phyloP scores from a whole-genome alignment of 1,139 yeast genomes.

The Nakaseomyces uthaithaninus region DNA sequence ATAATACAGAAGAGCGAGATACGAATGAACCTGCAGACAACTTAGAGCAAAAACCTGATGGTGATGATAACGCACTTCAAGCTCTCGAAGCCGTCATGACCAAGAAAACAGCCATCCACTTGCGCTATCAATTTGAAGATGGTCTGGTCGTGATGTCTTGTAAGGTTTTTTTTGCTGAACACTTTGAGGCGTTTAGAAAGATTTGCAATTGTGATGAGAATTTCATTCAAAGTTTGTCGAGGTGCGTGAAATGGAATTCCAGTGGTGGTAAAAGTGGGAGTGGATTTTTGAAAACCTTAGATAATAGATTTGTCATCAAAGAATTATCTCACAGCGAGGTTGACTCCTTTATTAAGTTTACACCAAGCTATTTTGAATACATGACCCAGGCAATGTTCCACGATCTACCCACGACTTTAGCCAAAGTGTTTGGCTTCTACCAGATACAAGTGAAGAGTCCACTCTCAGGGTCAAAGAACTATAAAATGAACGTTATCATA shows the following conservation, averaged over 20 bases:
- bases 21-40: slow-evolving; percentile 8
- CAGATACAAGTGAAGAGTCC: slow-evolving; percentile 83
- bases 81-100: slow-evolving; percentile 60
- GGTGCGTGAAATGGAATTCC: slow-evolving; percentile 94
- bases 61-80: not conserved
- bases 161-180: slow-evolving; percentile 91
- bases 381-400: slow-evolving; percentile 94
- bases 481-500: slow-evolving; percentile 83
- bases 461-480: slow-evolving; percentile 55
- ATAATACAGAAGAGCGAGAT: not conserved
- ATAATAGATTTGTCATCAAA: slow-evolving; percentile 81
- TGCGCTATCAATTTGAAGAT: slow-evolving; percentile 85
- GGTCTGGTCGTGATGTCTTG: slow-evolving; percentile 79
- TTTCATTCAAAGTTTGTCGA: slow-evolving; percentile 79
- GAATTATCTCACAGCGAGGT: slow-evolving; percentile 82
- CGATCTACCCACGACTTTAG: slow-evolving; percentile 87
- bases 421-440: slow-evolving; percentile 91
- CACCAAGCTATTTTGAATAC: slow-evolving; percentile 93
- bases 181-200: slow-evolving; percentile 85
- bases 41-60: slow-evolving; percentile 11
- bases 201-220: slow-evolving; percentile 72
- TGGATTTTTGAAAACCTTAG: slow-evolving; percentile 83
- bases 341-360: slow-evolving; percentile 90
- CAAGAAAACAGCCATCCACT: slow-evolving; percentile 78
- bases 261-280: slow-evolving; percentile 97